Evolutionary conservation across 2,329 filamentous ascomycete species (phyloP).

Genomic region (Tolypocladium guangdongense): DNA sequence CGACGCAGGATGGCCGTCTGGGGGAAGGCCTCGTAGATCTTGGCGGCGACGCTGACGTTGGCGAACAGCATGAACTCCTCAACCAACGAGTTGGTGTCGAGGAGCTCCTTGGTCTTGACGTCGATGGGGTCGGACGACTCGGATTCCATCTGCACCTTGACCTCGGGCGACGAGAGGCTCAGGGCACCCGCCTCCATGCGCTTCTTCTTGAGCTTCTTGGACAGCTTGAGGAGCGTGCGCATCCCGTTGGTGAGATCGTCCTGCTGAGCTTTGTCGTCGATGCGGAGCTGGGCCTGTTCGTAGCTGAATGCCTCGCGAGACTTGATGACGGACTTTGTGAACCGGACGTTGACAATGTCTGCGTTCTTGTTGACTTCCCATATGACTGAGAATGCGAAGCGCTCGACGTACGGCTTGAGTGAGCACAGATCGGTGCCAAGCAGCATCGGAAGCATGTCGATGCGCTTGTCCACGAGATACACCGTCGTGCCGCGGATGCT

Average conservation of each 20-base stretch:
- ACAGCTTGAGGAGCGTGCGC: conserved; percentile 74
- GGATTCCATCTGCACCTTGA: conserved; percentile 88
- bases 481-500: conserved; percentile 92
- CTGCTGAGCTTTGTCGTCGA: conserved; percentile 78
- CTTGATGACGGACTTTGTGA: conserved; percentile 96
- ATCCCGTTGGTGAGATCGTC: conserved; percentile 88
- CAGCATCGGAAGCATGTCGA: conserved; percentile 97
- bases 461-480: conserved; percentile 96
- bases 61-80: conserved; percentile 99
- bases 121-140: conserved; percentile 95
- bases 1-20: conserved; percentile 90
- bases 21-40: conserved; percentile 84
- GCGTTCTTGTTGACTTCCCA: conserved; percentile 85
- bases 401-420: conserved; percentile 94
- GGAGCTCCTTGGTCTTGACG: conserved; percentile 86
- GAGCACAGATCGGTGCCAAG: conserved; percentile 95
- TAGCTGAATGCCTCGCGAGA: conserved; percentile 97
- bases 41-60: conserved; percentile 86
- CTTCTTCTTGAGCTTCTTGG: conserved; percentile 87
- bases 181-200: conserved; percentile 92
- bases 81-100: conserved; percentile 94
- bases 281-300: conserved; percentile 86
- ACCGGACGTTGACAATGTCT: conserved; percentile 73
- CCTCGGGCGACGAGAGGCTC: conserved; percentile 94
- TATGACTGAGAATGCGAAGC: conserved; percentile 72